Conservation (phyloP, 176 grass and related monocot genomes). For the Cenchrus fungigraminus region DNA sequence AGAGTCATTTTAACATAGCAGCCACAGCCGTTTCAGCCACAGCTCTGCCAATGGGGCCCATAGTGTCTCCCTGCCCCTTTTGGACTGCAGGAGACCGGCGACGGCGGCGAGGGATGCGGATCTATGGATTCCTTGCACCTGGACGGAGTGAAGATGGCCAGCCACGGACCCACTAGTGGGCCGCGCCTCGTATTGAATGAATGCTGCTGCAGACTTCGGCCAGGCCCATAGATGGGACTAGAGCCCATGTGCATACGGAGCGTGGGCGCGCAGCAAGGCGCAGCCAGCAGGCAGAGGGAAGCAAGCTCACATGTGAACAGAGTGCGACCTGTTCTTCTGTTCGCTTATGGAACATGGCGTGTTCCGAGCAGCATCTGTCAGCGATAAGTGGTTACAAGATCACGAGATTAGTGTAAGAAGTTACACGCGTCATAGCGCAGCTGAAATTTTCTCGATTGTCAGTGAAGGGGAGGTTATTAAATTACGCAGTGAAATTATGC, state of each 20-base stretch:
- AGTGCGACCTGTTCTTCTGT: slow-evolving; percentile 29
- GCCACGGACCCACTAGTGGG: slow-evolving; percentile 31
- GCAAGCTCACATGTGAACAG: slow-evolving; percentile 47
- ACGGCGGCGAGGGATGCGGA: slow-evolving; percentile 16
- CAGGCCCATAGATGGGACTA: slow-evolving; percentile 34
- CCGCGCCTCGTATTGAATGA: slow-evolving; percentile 27
- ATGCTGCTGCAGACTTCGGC: background rate
- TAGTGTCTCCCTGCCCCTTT: background rate
- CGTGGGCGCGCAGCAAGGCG: background rate
- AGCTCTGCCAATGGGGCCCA: no score
- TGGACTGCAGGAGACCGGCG: background rate
- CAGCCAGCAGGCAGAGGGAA: background rate
- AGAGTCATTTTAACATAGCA: no score
- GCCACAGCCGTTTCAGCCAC: no score
- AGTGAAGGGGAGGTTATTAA: background rate
- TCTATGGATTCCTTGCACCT: slow-evolving; percentile 25
- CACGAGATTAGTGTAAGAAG: background rate
- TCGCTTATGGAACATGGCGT: slow-evolving; percentile 42
- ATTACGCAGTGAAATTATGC: background rate
- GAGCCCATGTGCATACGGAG: slow-evolving; percentile 48
- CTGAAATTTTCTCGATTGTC: background rate
- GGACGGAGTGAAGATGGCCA: slow-evolving; percentile 26
- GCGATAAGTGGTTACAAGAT: background rate
- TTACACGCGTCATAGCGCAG: background rate
- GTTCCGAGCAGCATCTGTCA: slow-evolving; percentile 11